These are phyloP conservation scores for Capronia coronata DNA, from an alignment of 2,329 filamentous ascomycete genomes.

Conservation along the genomic window DNA sequence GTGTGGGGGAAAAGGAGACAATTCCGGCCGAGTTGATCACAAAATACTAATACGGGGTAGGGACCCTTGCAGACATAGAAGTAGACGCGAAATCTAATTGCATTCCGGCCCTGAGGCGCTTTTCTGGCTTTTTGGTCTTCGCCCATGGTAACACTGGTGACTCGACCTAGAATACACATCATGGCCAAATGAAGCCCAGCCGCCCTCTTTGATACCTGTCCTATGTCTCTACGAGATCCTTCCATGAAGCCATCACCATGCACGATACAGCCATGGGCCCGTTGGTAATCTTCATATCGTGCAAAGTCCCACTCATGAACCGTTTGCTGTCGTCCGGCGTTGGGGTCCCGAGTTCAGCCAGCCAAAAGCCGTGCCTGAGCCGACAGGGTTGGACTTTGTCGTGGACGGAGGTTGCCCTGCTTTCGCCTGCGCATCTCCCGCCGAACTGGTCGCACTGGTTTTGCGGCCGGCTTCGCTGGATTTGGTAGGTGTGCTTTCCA, in stretches of 20 bases:
- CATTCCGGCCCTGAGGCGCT: not conserved
- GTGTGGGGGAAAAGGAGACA: not conserved
- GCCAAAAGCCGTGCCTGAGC: conserved; percentile 86
- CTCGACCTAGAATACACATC: conserved; percentile 3
- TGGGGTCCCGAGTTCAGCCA: conserved; percentile 63
- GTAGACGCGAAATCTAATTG: not conserved
- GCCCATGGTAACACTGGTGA: not conserved
- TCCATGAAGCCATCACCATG: not conserved
- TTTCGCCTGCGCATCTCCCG: conserved; percentile 14
- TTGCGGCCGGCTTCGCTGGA: conserved; percentile 7
- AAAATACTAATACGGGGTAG: no score
- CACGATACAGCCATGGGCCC: no score
- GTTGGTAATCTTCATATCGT: no score
- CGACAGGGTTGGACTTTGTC: conserved; percentile 68
- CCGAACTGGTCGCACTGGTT: conserved; percentile 7
- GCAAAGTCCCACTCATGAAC: no score
- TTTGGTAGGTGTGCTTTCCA: conserved; percentile 19
- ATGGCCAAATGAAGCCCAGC: not conserved
- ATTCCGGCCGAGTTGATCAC: no score
- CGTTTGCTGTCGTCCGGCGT: conserved; percentile 25
- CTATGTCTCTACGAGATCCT: not conserved
- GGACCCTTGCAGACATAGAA: no score
- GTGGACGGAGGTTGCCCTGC: conserved; percentile 23
- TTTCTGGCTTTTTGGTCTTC: not conserved
- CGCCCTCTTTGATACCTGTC: not conserved